Evolutionary conservation across 1,284 basidiomycete genomes (phyloP).

Genomic region (Xanthoconium separans): DNA sequence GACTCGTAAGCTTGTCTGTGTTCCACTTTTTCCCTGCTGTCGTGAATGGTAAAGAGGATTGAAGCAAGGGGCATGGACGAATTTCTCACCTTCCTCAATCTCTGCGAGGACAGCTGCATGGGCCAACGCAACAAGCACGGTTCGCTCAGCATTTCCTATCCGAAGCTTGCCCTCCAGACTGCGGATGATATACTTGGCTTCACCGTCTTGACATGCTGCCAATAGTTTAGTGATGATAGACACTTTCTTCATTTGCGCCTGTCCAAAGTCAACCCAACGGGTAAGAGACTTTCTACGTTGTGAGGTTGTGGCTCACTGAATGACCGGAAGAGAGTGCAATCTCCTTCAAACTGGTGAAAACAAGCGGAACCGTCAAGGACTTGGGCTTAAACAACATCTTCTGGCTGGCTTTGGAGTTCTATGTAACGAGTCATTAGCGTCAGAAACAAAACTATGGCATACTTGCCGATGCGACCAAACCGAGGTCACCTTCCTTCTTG

Average conservation of each 20-base stretch:
- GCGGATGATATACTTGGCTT: conserved; percentile 95
- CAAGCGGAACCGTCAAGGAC: conserved; percentile 82
- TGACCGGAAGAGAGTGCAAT: conserved; percentile 86
- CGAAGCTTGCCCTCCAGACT: conserved; percentile 96
- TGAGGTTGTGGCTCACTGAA: conserved; percentile 49
- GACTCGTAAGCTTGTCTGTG: conserved; percentile 69
- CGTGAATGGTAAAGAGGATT: conserved; percentile 1
- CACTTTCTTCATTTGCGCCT: conserved; percentile 93
- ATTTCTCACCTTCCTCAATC: conserved; percentile 57
- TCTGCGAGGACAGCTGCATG: conserved; percentile 84
- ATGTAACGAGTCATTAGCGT: conserved; percentile 1
- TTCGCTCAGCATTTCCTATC: conserved; percentile 95
- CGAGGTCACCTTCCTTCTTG: conserved; percentile 93
- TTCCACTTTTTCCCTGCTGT: conserved; percentile 72
- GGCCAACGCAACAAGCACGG: conserved; percentile 85
- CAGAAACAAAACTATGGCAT: neutral
- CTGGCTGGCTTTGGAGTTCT: conserved; percentile 94
- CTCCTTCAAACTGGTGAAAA: conserved; percentile 84
- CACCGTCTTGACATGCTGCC: conserved; percentile 84
- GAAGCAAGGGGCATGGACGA: neutral
- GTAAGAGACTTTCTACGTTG: neutral
- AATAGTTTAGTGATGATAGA: conserved; percentile 94
- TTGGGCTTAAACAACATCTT: conserved; percentile 96
- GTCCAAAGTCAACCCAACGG: neutral
- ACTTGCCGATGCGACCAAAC: conserved; percentile 87